Evolutionary conservation across 805 yeast genomes (phyloP).

Genomic region (Saccharomycopsis selenospora): DNA sequence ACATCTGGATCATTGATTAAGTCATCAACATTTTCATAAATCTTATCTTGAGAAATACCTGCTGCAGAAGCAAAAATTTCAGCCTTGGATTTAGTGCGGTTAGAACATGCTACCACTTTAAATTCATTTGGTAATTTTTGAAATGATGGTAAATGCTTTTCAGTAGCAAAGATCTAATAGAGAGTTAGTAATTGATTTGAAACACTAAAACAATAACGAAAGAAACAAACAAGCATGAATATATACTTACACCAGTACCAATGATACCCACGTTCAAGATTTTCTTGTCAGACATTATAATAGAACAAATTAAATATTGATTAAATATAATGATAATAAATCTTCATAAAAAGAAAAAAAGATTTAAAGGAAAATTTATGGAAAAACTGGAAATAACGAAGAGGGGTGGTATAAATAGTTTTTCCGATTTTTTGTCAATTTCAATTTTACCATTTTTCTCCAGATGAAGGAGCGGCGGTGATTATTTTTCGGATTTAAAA

Average conservation of each 20-base stretch:
- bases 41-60: conserved; percentile 39
- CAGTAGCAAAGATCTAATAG: conserved; percentile 70
- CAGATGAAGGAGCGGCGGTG: not conserved
- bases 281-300: conserved; percentile 6
- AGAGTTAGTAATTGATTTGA: not conserved
- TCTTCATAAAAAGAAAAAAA: not conserved
- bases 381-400: too few relatives aligned
- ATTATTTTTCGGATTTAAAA: too few relatives aligned
- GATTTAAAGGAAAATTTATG: too few relatives aligned
- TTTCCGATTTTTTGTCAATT: too few relatives aligned
- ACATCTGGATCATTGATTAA: conserved; percentile 58
- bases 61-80: conserved; percentile 66
- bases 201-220: not conserved
- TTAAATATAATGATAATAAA: not conserved
- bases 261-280: conserved; percentile 54
- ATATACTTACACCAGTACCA: conserved; percentile 55
- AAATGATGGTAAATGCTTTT: conserved; percentile 71
- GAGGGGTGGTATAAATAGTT: too few relatives aligned
- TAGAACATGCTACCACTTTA: conserved; percentile 63
- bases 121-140: conserved; percentile 43
- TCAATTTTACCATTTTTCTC: too few relatives aligned
- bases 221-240: not conserved
- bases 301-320: not conserved
- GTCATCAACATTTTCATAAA: conserved; percentile 56
- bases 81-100: conserved; percentile 82